Evolutionary conservation across 768 basidiomycete species (phyloP).

Genomic region (Podaxis sp.): DNA sequence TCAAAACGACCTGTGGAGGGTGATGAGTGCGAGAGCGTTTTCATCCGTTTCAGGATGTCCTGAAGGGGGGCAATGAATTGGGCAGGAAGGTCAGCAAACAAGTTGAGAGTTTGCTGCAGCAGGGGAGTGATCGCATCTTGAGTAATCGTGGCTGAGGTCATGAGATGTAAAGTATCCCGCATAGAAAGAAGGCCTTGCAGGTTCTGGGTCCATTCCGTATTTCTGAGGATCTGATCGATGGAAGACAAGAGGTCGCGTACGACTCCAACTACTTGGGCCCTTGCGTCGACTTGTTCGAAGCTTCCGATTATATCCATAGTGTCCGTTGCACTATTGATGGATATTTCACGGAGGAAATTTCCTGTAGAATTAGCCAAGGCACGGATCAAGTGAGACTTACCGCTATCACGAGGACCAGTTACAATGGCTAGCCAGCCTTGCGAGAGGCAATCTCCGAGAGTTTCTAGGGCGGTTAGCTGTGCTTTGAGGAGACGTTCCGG

Average conservation of each 20-base stretch:
- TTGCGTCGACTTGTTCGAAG: slow-evolving; percentile 85
- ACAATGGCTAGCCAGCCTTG: slow-evolving; percentile 90
- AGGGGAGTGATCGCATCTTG: slow-evolving; percentile 5
- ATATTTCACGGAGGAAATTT: slow-evolving; percentile 64
- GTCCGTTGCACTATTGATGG: slow-evolving; percentile 85
- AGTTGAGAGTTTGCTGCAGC: slow-evolving; percentile 1
- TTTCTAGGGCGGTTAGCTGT: slow-evolving; percentile 68
- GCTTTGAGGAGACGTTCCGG: slow-evolving; percentile 56
- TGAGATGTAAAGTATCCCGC: slow-evolving; percentile 15
- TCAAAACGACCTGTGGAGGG: slow-evolving; percentile 63
- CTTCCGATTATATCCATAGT: slow-evolving; percentile 92
- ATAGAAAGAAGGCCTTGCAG: slow-evolving; percentile 6
- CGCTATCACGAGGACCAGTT: slow-evolving; percentile 68
- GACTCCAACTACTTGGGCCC: slow-evolving; percentile 36
- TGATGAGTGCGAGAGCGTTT: neutral
- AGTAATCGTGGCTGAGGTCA: slow-evolving; percentile 13
- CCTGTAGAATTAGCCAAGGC: slow-evolving; percentile 73
- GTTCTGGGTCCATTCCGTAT: neutral
- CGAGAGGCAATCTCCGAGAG: slow-evolving; percentile 69
- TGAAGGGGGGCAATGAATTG: neutral
- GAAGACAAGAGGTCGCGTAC: slow-evolving; percentile 41
- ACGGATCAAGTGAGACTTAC: slow-evolving; percentile 79
- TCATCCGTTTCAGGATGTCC: neutral
- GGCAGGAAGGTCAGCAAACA: slow-evolving; percentile 17
- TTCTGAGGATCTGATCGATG: slow-evolving; percentile 38